Conservation (phyloP, 441 rosid genomes). For the Theobroma grandiflorum region DNA sequence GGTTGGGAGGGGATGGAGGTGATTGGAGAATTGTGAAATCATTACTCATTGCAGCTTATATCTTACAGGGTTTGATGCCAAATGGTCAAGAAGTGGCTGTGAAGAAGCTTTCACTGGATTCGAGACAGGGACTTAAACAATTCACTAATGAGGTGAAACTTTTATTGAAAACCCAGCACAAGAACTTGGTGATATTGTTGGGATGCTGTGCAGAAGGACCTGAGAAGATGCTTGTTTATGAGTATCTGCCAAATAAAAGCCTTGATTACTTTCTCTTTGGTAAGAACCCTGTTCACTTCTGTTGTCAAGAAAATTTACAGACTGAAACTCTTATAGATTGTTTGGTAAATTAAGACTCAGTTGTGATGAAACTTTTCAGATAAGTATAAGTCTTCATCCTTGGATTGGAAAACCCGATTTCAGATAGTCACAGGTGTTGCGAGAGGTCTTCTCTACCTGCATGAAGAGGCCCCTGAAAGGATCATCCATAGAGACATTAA, state of each 20-base stretch:
- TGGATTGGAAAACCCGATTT: constrained; percentile 75
- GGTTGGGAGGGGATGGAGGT: not conserved
- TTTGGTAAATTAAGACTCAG: constrained; percentile 12
- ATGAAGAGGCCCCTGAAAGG: constrained; percentile 91
- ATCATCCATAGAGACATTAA: constrained; percentile 91
- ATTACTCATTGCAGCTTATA: constrained; percentile 15
- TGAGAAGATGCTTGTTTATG: constrained; percentile 95
- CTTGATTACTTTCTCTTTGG: constrained; percentile 86
- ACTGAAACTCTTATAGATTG: not conserved
- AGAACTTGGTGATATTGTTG: constrained; percentile 75
- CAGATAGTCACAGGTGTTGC: constrained; percentile 72
- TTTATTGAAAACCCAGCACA: constrained; percentile 74
- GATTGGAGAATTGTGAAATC: not conserved
- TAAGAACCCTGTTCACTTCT: constrained; percentile 31
- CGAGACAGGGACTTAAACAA: constrained; percentile 82
- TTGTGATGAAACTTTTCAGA: constrained; percentile 49
- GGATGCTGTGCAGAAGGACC: constrained; percentile 87
- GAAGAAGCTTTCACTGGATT: constrained; percentile 74
- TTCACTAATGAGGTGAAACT: constrained; percentile 90
- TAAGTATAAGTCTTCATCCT: constrained; percentile 53
- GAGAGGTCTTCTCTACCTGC: constrained; percentile 85
- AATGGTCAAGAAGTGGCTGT: constrained; percentile 89
- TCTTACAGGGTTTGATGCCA: constrained; percentile 73
- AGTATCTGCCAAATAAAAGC: constrained; percentile 86
- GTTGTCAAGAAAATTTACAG: not conserved